Percentiles rank a stretch among this genome's conserved stretches.
Evolutionary conservation across 768 basidiomycete species (phyloP).

Genomic region (Trametes elegans): DNA sequence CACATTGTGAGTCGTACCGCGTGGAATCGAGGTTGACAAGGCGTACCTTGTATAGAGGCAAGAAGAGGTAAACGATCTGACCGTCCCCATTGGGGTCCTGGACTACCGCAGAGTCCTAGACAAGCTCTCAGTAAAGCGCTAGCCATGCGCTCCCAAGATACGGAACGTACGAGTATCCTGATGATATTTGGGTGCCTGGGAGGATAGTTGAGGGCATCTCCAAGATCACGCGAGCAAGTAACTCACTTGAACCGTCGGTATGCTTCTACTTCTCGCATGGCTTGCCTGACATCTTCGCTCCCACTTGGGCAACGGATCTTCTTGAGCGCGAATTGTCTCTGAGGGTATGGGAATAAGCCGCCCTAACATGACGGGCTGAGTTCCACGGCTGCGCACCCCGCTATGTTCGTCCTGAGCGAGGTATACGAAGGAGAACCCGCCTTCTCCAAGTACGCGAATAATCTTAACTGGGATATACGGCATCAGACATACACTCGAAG

Average conservation of each 20-base stretch:
- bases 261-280: conserved; percentile 88
- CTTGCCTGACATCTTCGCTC: conserved; percentile 83
- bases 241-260: conserved; percentile 91
- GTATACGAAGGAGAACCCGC: conserved; percentile 92
- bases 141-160: neutral
- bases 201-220: neutral
- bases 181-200: conserved; percentile 94
- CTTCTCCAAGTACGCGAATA: conserved; percentile 90
- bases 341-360: conserved; percentile 6
- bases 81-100: conserved; percentile 93
- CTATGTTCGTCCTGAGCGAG: conserved; percentile 84
- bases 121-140: neutral
- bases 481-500: neutral
- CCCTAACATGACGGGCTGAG: conserved; percentile 1
- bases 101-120: conserved; percentile 87
- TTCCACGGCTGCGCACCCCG: conserved; percentile 50
- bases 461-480: conserved; percentile 63
- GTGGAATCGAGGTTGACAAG: neutral
- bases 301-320: conserved; percentile 94
- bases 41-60: conserved; percentile 85
- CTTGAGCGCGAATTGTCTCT: conserved; percentile 94
- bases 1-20: neutral
- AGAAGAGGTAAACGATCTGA: conserved; percentile 93
- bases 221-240: neutral
- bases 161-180: conserved; percentile 73